A percentile compares a stretch with the other conserved stretches of the same genome.
Evolutionary conservation across 129 eudicot species (phyloP).

Genomic region (Kitagawia praeruptora): DNA sequence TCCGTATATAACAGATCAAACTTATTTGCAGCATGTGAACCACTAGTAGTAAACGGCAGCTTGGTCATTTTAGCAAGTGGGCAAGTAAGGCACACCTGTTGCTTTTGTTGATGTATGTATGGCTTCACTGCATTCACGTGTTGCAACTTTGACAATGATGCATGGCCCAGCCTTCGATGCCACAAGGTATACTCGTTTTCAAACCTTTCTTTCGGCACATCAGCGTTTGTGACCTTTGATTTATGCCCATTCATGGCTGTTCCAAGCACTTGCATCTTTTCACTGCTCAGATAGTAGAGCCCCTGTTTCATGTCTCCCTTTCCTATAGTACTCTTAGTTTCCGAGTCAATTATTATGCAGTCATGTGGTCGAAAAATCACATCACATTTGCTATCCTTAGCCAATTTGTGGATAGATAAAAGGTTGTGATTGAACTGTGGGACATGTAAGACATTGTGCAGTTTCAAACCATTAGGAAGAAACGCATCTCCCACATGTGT

Average conservation of each 20-base stretch:
- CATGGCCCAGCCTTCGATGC: not conserved
- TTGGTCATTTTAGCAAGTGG: too few relatives aligned
- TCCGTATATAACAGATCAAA: too few relatives aligned
- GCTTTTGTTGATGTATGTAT: too few relatives aligned
- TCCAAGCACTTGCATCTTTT: not conserved
- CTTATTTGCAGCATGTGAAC: too few relatives aligned
- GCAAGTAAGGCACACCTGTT: too few relatives aligned
- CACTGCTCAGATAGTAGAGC: too few relatives aligned
- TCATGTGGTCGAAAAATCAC: not conserved
- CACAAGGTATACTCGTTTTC: not conserved
- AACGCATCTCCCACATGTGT: too few relatives aligned
- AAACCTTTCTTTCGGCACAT: accelerated
- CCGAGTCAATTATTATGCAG: too few relatives aligned
- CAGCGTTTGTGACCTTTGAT: not conserved
- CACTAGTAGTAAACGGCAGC: too few relatives aligned
- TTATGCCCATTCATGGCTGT: too few relatives aligned
- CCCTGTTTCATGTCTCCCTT: too few relatives aligned
- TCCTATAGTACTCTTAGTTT: too few relatives aligned
- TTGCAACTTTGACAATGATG: not conserved
- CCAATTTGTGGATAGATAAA: not conserved
- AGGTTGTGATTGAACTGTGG: not conserved
- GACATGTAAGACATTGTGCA: not conserved
- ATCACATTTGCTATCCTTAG: not conserved
- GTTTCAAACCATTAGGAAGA: not conserved
- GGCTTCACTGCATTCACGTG: not conserved